Base-by-base conservation (phyloP, 2,329 filamentous ascomycete species). In the Aspergillus cejpii region DNA sequence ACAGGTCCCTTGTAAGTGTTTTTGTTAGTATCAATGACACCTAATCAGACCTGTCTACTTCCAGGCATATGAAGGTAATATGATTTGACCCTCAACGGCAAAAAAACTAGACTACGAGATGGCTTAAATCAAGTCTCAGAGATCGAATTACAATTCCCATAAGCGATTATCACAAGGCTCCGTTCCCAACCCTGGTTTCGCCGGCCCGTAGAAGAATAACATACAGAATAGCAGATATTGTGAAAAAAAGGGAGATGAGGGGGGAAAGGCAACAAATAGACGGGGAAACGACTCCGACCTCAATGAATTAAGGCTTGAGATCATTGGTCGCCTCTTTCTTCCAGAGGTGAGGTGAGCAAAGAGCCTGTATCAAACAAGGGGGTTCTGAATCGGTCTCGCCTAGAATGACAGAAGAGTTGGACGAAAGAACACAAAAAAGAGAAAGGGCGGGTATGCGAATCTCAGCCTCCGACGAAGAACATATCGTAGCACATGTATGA, bases 131-230 rank as follows among this genome's bases (percentile, higher is more conserved):
- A 39, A 41, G 24, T 21, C 29, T 23, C 6, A 23, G n/a, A 39
- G 21, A 14, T 43, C 33, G 37, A 43, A 41, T 39, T 39, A 37
- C 43, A 42, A 47, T 46, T 60, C 51, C 47, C 50, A 57, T 53
- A 58, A 54, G 47, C 40, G 40, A 40, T n/a, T 39, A 46, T 55
- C 49, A 40, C 45, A 47, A n/a, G 51, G 60, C 48, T 56, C 53
- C 52, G 50, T 51, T 49, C 52, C 61, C 54, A 58, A 45, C 58
- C 56, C 39, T 52, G 56, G 44, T 53, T 63, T 63, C 60, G 60
- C 60, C 61, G 50, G 50, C 50, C 55, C 53, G 54, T 51, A 47
- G 39, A 50, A 37, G 38, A 49, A 34, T 49, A 49, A 56, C 36
- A 44, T 43, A 44, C 37, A 51, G 37, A 38, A 48, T 39, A 49